Evolutionary conservation across 768 basidiomycete species (phyloP).

Genomic region (Boletellus ananiceps): DNA sequence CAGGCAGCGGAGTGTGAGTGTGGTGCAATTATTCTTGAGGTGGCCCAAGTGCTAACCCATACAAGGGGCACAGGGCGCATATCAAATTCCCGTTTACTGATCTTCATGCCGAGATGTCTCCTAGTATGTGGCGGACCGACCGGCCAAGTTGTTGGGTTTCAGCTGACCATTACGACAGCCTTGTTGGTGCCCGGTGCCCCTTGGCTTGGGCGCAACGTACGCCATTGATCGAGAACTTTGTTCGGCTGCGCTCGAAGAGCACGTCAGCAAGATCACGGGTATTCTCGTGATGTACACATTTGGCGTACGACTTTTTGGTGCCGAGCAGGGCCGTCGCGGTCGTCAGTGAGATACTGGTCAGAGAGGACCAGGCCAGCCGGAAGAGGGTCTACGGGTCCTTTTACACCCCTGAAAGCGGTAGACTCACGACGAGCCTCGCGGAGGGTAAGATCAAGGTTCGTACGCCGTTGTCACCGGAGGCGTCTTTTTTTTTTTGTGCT

Average conservation of each 20-base stretch:
- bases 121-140: constrained; percentile 25
- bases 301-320: constrained; percentile 29
- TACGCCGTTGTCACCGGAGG: background rate
- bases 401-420: constrained; percentile 7
- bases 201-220: constrained; percentile 36
- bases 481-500: background rate
- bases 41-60: background rate
- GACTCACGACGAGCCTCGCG: constrained; percentile 13
- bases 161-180: constrained; percentile 35
- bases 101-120: too few relatives aligned
- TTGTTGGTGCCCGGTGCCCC: constrained; percentile 23
- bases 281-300: background rate
- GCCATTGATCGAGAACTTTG: constrained; percentile 30
- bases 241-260: constrained; percentile 6
- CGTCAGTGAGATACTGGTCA: background rate
- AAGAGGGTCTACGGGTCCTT: constrained; percentile 7
- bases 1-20: constrained; percentile 36
- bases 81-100: background rate
- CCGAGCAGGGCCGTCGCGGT: constrained; percentile 27
- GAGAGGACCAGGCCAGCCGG: background rate
- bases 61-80: constrained; percentile 29
- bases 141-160: constrained; percentile 32
- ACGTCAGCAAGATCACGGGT: too few relatives aligned
- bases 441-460: constrained; percentile 19
- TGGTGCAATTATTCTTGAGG: background rate